Evolutionary conservation across 176 grass and related monocot genomes (phyloP).

Genomic region (Juncus effusus): DNA sequence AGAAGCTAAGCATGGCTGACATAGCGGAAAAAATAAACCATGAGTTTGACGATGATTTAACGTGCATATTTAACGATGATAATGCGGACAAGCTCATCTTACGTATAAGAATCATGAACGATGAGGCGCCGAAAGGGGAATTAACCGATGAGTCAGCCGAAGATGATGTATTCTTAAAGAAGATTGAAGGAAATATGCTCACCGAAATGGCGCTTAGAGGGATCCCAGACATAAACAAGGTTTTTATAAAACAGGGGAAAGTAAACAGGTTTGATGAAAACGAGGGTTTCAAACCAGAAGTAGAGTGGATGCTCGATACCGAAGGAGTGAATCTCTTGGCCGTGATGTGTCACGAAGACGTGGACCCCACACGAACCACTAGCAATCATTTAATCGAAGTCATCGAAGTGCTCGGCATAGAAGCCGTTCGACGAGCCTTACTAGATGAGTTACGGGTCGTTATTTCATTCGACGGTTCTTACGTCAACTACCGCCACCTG

Average conservation of each 20-base stretch:
- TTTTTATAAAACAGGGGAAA: slow-evolving; percentile 83
- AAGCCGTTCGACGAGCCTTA: slow-evolving; percentile 80
- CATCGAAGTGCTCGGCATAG: slow-evolving; percentile 95
- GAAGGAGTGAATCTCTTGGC: slow-evolving; percentile 97
- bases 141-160: slow-evolving; percentile 93
- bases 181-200: slow-evolving; percentile 94
- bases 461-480: slow-evolving; percentile 97
- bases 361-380: slow-evolving; percentile 90
- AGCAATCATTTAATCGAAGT: slow-evolving; percentile 98
- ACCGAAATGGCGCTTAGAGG: slow-evolving; percentile 97
- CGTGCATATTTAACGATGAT: slow-evolving; percentile 99
- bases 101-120: slow-evolving; percentile 88
- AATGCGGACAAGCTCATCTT: slow-evolving; percentile 99
- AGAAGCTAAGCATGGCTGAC: slow-evolving; percentile 98
- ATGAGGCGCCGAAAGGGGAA: slow-evolving; percentile 93
- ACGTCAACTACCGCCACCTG: slow-evolving; percentile 91
- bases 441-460: slow-evolving; percentile 90
- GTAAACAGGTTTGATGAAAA: slow-evolving; percentile 70
- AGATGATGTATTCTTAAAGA: slow-evolving; percentile 89
- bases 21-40: slow-evolving; percentile 97
- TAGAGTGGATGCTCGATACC: slow-evolving; percentile 97
- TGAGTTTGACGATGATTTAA: slow-evolving; percentile 88
- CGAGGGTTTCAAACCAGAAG: slow-evolving; percentile 70
- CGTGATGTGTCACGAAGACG: slow-evolving; percentile 94
- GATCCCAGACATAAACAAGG: slow-evolving; percentile 97